phyloP scores from a whole-genome alignment of 164 flowering plant genomes.

The grape (Vitis vinifera) region DNA sequence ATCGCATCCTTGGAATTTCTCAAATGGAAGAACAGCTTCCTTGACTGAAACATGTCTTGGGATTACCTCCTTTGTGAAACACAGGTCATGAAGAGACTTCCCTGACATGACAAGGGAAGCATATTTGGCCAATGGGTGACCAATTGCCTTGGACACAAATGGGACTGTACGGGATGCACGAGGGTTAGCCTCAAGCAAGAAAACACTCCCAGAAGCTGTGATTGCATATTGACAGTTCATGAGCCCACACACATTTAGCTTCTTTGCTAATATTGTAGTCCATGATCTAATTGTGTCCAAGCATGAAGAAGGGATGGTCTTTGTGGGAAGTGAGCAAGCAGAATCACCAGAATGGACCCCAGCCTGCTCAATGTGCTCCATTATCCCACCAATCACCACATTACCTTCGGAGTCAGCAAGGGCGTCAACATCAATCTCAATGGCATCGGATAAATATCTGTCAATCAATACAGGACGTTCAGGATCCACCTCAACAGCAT shows the following conservation, averaged over 20 bases:
- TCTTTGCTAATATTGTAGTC: slow-evolving; percentile 77
- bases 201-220: slow-evolving; percentile 70
- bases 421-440: slow-evolving; percentile 89
- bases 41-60: slow-evolving; percentile 84
- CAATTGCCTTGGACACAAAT: slow-evolving; percentile 95
- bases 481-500: slow-evolving; percentile 83
- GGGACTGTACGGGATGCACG: slow-evolving; percentile 96
- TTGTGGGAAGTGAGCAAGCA: slow-evolving; percentile 84
- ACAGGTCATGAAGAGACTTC: slow-evolving; percentile 61
- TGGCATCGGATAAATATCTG: slow-evolving; percentile 80
- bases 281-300: slow-evolving; percentile 78
- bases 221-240: slow-evolving; percentile 98
- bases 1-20: slow-evolving; percentile 91
- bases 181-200: slow-evolving; percentile 91
- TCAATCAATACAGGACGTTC: slow-evolving; percentile 81
- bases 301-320: slow-evolving; percentile 62
- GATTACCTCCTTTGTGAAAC: slow-evolving; percentile 74
- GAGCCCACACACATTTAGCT: slow-evolving; percentile 84
- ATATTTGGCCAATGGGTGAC: slow-evolving; percentile 92
- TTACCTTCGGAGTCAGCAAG: slow-evolving; percentile 80
- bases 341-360: slow-evolving; percentile 96
- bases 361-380: slow-evolving; percentile 99
- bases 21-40: slow-evolving; percentile 94
- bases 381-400: slow-evolving; percentile 95
- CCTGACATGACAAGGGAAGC: slow-evolving; percentile 97